Base-by-base conservation (phyloP, 768 basidiomycete species). In the Agaricus subrufescens region DNA sequence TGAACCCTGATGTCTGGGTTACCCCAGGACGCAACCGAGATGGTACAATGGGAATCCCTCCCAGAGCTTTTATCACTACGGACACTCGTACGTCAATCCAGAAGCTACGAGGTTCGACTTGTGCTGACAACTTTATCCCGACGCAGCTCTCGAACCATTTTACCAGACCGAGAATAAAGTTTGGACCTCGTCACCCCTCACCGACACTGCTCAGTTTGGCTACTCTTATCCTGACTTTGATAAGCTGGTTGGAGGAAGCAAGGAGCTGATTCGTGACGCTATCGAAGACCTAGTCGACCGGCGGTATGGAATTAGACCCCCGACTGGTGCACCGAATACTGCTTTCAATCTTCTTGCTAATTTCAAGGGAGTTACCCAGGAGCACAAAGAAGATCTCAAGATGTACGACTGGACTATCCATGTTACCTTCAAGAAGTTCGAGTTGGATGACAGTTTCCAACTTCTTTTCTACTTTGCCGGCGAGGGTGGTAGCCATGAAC, bases 181-280 rank as follows among this genome's bases (percentile, higher is more conserved):
- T 66, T 81, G 78, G 78, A 61, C 59, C 1, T 80, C 80, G 0
- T 37, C 64, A 2, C 63, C 63, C 7, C 61, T 68, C 4, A 60
- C 61, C 2, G 64, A 68, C 37, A 71, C 69, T 7, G 57, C 70
- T 4, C 61, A 59, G 8, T 63, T 81, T 12, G 69, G 73, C 30
- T 83, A 82, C 60, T 71, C 75, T 1, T 81, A 82, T 62, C 79
- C 80, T 10, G 80, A 82, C 37, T 79, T 81, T 64, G 74, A 75
- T 50, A 67, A 66, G 8, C 67, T 76, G 34, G 63, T 73, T 45
- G 51, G 69, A 53, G 61, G 58, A 8, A 61, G 74, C 56, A 50
- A 62, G 8, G 43, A 14, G 6, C 65, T 66, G 0, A 69, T 75
- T 38, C 62, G 58, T 40, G 49, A 43, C 4, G 71, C 68, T n/a